Conservation (phyloP, 345 rosid species). For the Aurinia saxatilis region DNA sequence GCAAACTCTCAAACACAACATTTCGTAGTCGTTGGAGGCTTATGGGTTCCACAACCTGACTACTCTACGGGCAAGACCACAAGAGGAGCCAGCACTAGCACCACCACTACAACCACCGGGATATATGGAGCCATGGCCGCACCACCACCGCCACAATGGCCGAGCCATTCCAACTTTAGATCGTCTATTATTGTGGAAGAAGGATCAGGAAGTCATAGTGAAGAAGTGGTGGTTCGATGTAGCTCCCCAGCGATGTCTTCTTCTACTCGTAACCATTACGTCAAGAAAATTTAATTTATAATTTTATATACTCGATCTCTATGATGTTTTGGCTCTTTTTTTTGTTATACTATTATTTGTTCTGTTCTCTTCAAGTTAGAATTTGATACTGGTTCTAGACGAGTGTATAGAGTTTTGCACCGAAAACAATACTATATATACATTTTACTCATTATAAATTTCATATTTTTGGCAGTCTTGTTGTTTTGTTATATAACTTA, state of each 20-base stretch:
- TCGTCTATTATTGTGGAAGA: constrained; percentile 20
- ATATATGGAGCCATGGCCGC: constrained; percentile 36
- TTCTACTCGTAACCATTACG: constrained; percentile 23
- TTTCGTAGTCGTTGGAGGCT: constrained; percentile 79
- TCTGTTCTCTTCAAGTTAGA: constrained; percentile 9
- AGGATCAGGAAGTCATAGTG: constrained; percentile 17
- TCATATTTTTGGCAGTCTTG: neutral
- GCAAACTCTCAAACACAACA: constrained; percentile 79
- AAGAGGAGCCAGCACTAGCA: constrained; percentile 35
- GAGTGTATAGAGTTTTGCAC: constrained; percentile 25
- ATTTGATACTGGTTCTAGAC: constrained; percentile 4
- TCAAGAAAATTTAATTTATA: constrained; percentile 5
- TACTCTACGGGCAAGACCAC: constrained; percentile 45
- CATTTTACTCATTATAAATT: neutral
- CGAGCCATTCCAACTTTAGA: constrained; percentile 17
- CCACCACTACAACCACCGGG: constrained; percentile 31
- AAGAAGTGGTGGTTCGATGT: constrained; percentile 17
- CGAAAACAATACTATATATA: neutral
- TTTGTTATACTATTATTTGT: neutral
- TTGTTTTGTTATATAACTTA: too few species aligned
- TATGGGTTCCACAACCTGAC: constrained; percentile 78
- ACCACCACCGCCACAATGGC: constrained; percentile 31
- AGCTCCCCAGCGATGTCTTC: constrained; percentile 33
- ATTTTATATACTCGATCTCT: neutral
- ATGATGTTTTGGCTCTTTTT: neutral